Evolutionary conservation across 176 grass and related monocot genomes (phyloP).

Genomic region (Lolium rigidum): DNA sequence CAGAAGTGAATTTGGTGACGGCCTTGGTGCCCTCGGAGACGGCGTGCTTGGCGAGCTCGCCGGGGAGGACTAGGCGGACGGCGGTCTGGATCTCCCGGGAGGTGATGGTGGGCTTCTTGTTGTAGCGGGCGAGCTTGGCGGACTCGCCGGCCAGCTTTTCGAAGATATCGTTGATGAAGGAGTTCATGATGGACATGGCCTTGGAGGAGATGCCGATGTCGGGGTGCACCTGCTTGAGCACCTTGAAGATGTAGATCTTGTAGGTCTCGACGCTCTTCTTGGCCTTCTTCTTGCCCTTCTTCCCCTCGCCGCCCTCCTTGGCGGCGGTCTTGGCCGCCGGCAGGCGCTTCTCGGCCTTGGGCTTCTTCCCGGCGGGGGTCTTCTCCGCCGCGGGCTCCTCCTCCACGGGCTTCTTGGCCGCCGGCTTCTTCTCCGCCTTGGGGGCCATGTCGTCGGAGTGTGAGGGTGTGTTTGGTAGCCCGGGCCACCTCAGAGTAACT

Average conservation of each 20-base stretch:
- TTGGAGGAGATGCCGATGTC: constrained; percentile 92
- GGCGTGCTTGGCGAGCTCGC: constrained; percentile 60
- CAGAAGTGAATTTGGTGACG: not conserved
- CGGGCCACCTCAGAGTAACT: too few relatives aligned
- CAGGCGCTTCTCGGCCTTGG: not conserved
- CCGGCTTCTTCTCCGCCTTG: not conserved
- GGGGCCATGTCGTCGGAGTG: too few relatives aligned
- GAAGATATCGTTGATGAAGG: constrained; percentile 89
- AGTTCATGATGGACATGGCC: constrained; percentile 98
- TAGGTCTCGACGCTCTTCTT: constrained; percentile 79
- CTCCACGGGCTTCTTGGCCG: not conserved
- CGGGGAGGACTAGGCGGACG: constrained; percentile 68
- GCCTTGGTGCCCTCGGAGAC: constrained; percentile 47
- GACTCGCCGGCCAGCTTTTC: constrained; percentile 74
- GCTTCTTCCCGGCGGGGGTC: not conserved
- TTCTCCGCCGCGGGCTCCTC: not conserved
- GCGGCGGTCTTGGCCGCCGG: not conserved
- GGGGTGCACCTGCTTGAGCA: constrained; percentile 88
- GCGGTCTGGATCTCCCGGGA: constrained; percentile 69
- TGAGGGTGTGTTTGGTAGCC: too few relatives aligned
- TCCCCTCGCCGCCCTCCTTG: constrained; percentile 1
- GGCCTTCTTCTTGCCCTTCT: constrained; percentile 53
- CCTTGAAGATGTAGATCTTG: constrained; percentile 99
- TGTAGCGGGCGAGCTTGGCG: constrained; percentile 75
- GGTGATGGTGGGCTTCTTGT: constrained; percentile 76